Evolutionary conservation across 2,329 filamentous ascomycete species (phyloP), one percentile per base, ranked within the genome.

Genomic region (Arthrobotrys megalospora): DNA sequence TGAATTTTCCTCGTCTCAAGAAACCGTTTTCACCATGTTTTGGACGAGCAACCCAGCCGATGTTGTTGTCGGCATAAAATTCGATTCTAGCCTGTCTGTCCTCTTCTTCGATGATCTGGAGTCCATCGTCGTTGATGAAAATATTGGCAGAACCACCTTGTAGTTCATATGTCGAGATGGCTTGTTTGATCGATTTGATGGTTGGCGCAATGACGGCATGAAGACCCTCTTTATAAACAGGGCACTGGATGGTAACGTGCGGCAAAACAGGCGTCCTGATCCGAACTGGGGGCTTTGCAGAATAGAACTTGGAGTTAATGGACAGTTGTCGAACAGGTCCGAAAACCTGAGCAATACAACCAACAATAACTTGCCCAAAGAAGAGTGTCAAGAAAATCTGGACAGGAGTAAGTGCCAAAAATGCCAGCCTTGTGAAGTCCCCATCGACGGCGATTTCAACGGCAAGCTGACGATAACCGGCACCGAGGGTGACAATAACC

Each of bases 211-310:
- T 94, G 84, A 96, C 93, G 79, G 87, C 89, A 41, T 86, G 85
- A 1, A 96, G 87, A 80, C 93, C 92, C 83, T 96, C 93, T 84
- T 95, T 96, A 86, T 96, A 96, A 0, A 96, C 92, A 3, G 93
- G 93, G 83, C 92, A 94, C 83, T 97, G 93, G 48, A 96, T 92
- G 2, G 92, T 95, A 76, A 88, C 85, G 80, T 86, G 87, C 38
- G 86, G 87, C 10, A 86, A 87, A 28, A 86, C 83, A 6, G 85
- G 82, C 0, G 84, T 85, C 71, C 88, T 88, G 32, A 94, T 84
- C 58, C 91, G 87, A 19, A 88, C 88, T 0, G 91, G 90, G 7
- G 91, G 87, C n/a, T 87, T 86, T 0, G 91, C 93, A 0, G 93
- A 95, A 85, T 92, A 96, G 86, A 91, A 95, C 83, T 92, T 92